These are phyloP conservation scores for Salicornia ramosissima DNA, from an alignment of 148 eudicot species.

Conservation along the genomic window DNA sequence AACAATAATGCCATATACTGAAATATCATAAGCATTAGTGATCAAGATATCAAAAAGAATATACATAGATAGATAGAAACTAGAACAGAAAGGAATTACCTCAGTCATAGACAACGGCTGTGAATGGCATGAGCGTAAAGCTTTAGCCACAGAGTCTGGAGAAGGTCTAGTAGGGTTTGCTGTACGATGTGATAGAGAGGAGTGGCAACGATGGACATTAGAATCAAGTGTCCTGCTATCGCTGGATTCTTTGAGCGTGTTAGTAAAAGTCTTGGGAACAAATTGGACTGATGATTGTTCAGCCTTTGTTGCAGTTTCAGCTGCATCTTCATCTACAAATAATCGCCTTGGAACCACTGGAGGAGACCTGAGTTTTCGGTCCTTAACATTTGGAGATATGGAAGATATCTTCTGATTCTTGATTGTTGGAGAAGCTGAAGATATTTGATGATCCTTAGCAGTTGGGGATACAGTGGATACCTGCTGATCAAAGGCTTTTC, in stretches of 20 bases:
- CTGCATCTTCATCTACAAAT: constrained; percentile 43
- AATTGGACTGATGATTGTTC: constrained; percentile 28
- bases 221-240: constrained; percentile 51
- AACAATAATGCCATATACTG: neutral
- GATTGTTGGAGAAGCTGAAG: constrained; percentile 43
- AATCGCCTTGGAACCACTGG: constrained; percentile 48
- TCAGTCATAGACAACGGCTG: constrained; percentile 81
- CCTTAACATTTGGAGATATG: constrained; percentile 45
- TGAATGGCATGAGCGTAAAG: constrained; percentile 82
- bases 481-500: constrained; percentile 91
- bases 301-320: constrained; percentile 31
- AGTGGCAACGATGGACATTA: constrained; percentile 68
- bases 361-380: constrained; percentile 41
- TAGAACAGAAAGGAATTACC: constrained; percentile 33
- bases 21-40: neutral
- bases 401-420: constrained; percentile 53
- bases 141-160: constrained; percentile 48
- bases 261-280: constrained; percentile 27
- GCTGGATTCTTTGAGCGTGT: constrained; percentile 28
- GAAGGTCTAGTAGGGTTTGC: constrained; percentile 39
- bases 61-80: neutral
- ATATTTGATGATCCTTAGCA: constrained; percentile 21
- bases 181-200: constrained; percentile 62
- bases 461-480: constrained; percentile 53
- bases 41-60: neutral